These are phyloP conservation scores for Xylaria bambusicola DNA, from an alignment of 495 filamentous ascomycete genomes.

Conservation along the genomic window DNA sequence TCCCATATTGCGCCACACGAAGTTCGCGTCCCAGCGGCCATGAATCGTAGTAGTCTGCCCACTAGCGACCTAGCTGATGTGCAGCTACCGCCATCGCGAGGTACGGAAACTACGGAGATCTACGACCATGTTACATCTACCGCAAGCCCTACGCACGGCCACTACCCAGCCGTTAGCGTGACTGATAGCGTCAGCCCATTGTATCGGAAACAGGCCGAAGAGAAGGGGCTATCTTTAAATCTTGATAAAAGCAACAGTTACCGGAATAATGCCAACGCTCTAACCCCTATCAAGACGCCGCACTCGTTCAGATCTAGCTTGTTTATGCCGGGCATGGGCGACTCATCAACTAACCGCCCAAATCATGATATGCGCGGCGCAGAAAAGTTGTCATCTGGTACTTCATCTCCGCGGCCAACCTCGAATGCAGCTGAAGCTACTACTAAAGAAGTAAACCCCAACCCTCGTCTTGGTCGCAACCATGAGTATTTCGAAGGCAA, in stretches of 20 bases:
- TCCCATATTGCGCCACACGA: slow-evolving; percentile 43
- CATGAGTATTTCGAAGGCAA: slow-evolving; percentile 93
- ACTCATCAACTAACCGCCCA: slow-evolving; percentile 48
- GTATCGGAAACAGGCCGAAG: slow-evolving; percentile 55
- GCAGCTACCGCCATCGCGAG: slow-evolving; percentile 66
- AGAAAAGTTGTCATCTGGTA: slow-evolving; percentile 74
- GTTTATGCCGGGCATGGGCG: slow-evolving; percentile 54
- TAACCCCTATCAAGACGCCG: slow-evolving; percentile 66
- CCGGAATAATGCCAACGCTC: slow-evolving; percentile 41
- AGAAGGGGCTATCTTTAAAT: slow-evolving; percentile 58
- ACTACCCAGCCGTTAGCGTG: slow-evolving; percentile 65
- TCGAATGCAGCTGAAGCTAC: slow-evolving; percentile 28
- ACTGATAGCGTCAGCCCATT: slow-evolving; percentile 75
- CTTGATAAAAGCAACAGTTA: slow-evolving; percentile 55
- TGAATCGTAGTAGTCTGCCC: slow-evolving; percentile 32
- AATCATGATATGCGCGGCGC: slow-evolving; percentile 61
- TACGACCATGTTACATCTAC: slow-evolving; percentile 69
- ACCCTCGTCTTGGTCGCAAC: slow-evolving; percentile 64
- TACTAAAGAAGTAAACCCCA: slow-evolving; percentile 28
- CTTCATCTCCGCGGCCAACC: slow-evolving; percentile 68
- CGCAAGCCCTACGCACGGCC: slow-evolving; percentile 68
- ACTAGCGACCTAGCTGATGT: slow-evolving; percentile 52
- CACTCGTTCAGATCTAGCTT: slow-evolving; percentile 72
- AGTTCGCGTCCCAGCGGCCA: slow-evolving; percentile 52
- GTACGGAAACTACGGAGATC: slow-evolving; percentile 73